Evolutionary conservation across 2,329 filamentous ascomycete genomes (phyloP), one percentile per base, ranked within the genome.

Genomic region (Penicillium griseofulvum): DNA sequence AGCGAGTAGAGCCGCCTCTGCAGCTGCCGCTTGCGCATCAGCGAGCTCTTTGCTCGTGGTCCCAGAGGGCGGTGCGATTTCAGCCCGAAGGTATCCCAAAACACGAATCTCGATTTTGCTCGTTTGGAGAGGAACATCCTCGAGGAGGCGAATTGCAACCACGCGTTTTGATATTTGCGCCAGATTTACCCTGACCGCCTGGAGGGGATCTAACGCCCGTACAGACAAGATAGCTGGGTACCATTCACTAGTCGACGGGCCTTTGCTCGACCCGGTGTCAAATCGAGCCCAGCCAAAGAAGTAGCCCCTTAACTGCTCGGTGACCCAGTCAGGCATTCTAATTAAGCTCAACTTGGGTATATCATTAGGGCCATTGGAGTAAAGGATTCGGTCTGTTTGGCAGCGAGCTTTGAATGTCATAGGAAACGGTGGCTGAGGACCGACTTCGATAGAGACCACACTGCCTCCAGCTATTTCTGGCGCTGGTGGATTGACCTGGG

Each of bases 251-350:
- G 68, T 56, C 0, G 75, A 69, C 2, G 75, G 48, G 4, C 68
- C 67, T 3, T 75, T 72, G 2, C 65, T 58, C 0, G 63, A 66
- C 16, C 51, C 41, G 22, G 72, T 68, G 0, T 68, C 67, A 0
- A 74, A 71, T 0, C 79, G 71, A 0, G 80, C 81, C 86, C 87
- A 89, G 3, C 84, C 86, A 37, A 87, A 84, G 63, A 86, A 89
- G 7, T 86, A 78, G 0, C 87, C 87, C 12, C 76, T 72, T 47
- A 89, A 75, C 3, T 81, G 78, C 58, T 81, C 71, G 22, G 78
- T 74, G 38, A 87, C 68, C 33, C 82, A 76, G 26, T 81, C 80
- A 0, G 82, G 75, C 0, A 87, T 74, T 10, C 76, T 78, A 0
- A 64, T 63, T 2, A 89, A 68, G 55, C 81, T 84, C 0, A 84